Base-by-base conservation (phyloP, 202 grass and related monocot species). In the Saccharum hybrid region DNA sequence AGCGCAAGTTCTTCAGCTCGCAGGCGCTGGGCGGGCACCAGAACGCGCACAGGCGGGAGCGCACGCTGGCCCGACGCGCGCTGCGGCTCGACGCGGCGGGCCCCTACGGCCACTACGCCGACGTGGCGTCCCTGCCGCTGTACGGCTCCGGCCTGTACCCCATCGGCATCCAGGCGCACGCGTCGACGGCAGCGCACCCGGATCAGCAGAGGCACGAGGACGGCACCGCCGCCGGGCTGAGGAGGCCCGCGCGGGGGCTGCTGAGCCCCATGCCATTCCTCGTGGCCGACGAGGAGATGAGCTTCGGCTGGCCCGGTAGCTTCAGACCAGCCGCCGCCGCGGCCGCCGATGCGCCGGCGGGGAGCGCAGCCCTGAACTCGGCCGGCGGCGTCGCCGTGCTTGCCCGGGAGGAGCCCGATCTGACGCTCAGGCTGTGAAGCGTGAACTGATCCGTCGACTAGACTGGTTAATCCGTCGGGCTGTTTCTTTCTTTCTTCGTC, bases 11-110 rank as follows among this genome's bases (percentile, higher is more conserved):
- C 84, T 91, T 86, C 82, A 97, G 89, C 80, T 93, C 91, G 56
- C 91, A 97, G 66, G 91, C 94, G 60, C 87, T 97, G 68, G 94
- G 94, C 5, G 94, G 91, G 18, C 94, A 97, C 87, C 94, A 97
- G 85, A 97, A 97, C 81, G 89, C 94, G 34, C 94, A 97, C 87
- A 86, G 84, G 73, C 78, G 85, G 63, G 94, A 97, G 86, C 90
- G 93, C 62, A 89, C 88, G 74, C 74, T 94, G 64, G 89, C 84
- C 9, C 83, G 88, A n/a, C 84, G 92, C 62, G 89, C 86, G 31
- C 54, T 89, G 69, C 81, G 84, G 13, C 30, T 91, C 18, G 86
- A 91, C 37, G 61, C 89, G 0, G 77, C 89, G 3, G 81, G 75
- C 23, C 89, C 86, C 64, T 89, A 82, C 69, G 74, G 67, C 70